phyloP scores from a whole-genome alignment of 1,139 yeast genomes.

The Diutina catenulata region DNA sequence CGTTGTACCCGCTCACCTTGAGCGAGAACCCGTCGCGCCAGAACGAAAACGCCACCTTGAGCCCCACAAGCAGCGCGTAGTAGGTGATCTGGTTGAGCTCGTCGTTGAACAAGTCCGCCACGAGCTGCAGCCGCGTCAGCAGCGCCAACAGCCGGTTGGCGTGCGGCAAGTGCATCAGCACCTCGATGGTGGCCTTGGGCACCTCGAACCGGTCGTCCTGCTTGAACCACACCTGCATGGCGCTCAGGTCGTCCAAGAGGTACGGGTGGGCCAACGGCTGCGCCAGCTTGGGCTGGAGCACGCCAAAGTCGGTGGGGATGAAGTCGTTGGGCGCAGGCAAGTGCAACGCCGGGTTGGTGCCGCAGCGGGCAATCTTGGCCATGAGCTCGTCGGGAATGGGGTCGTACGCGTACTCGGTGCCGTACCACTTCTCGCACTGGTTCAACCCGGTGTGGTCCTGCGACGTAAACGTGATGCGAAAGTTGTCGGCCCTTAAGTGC shows the following conservation, averaged over 20 bases:
- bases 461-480: slow-evolving; percentile 48
- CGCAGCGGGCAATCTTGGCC: slow-evolving; percentile 18
- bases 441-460: slow-evolving; percentile 30
- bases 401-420: slow-evolving; percentile 58
- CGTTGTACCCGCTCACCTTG: slow-evolving; percentile 69
- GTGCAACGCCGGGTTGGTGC: slow-evolving; percentile 31
- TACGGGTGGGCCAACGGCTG: slow-evolving; percentile 25
- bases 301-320: slow-evolving; percentile 66
- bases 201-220: slow-evolving; percentile 83
- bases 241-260: slow-evolving; percentile 22
- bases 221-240: slow-evolving; percentile 65
- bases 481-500: slow-evolving; percentile 44
- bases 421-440: slow-evolving; percentile 73
- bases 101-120: slow-evolving; percentile 59
- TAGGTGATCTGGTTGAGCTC: slow-evolving; percentile 67
- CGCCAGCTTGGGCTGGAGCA: slow-evolving; percentile 29
- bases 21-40: slow-evolving; percentile 65
- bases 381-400: slow-evolving; percentile 30
- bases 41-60: slow-evolving; percentile 43
- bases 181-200: slow-evolving; percentile 69
- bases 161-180: slow-evolving; percentile 53
- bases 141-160: background rate
- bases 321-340: slow-evolving; percentile 68
- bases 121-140: slow-evolving; percentile 35
- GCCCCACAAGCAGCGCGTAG: slow-evolving; percentile 76